These are phyloP conservation scores for Brassica carinata DNA, from an alignment of 345 rosid species.

Conservation along the genomic window DNA sequence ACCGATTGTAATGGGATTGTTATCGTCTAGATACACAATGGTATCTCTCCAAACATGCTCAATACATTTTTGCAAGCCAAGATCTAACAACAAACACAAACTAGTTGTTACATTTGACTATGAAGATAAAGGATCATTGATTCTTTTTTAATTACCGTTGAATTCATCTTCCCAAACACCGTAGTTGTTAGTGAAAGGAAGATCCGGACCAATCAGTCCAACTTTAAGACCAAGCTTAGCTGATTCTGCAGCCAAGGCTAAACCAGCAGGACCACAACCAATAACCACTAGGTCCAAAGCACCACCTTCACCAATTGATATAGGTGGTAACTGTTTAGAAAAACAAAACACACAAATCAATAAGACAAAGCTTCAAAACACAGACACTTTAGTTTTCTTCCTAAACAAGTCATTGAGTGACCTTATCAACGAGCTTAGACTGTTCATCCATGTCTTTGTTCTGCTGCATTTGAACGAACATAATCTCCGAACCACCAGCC, in stretches of 20 bases:
- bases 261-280: conserved; percentile 99
- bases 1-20: conserved; percentile 71
- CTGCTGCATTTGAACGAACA: conserved; percentile 75
- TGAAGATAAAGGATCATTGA: not conserved
- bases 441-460: too few relatives aligned
- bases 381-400: conserved; percentile 29
- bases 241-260: conserved; percentile 93
- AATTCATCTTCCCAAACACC: conserved; percentile 99
- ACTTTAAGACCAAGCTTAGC: conserved; percentile 81
- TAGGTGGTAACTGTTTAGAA: conserved; percentile 58
- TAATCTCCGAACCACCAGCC: conserved; percentile 87
- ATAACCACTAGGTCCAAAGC: conserved; percentile 86
- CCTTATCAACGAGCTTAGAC: conserved; percentile 83
- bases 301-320: conserved; percentile 49
- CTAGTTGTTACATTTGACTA: not conserved
- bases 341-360: not conserved
- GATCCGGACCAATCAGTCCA: conserved; percentile 95
- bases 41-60: conserved; percentile 97
- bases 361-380: not conserved
- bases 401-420: conserved; percentile 34
- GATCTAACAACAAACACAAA: conserved; percentile 47
- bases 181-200: conserved; percentile 94
- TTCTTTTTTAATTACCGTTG: conserved; percentile 50
- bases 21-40: conserved; percentile 71
- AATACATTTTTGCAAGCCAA: conserved; percentile 84